Conservation (phyloP, 2,329 filamentous ascomycete species). For the Juglanconis juglandina region DNA sequence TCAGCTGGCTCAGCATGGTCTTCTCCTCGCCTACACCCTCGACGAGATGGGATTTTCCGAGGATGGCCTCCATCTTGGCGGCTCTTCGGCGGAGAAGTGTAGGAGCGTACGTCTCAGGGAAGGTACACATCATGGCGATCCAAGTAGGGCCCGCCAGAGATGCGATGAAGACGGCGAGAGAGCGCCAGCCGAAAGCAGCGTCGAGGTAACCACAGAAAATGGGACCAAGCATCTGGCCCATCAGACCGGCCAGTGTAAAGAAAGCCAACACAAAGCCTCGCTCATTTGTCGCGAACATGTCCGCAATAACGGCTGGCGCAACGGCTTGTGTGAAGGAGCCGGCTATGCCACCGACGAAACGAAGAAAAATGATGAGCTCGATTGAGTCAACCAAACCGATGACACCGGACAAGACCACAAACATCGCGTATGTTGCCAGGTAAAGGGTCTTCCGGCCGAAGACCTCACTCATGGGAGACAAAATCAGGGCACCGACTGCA, state of each 20-base stretch:
- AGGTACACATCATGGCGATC: slow-evolving; percentile 46
- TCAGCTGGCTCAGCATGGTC: slow-evolving; percentile 48
- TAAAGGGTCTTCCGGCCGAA: slow-evolving; percentile 59
- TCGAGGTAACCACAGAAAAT: slow-evolving; percentile 22
- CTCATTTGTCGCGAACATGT: slow-evolving; percentile 53
- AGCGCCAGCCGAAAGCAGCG: slow-evolving; percentile 20
- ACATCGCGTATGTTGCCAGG: slow-evolving; percentile 50
- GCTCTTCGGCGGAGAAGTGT: slow-evolving; percentile 54
- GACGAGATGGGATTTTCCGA: slow-evolving; percentile 28
- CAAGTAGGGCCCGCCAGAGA: slow-evolving; percentile 31
- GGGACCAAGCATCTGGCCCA: slow-evolving; percentile 22
- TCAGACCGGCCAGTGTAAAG: slow-evolving; percentile 45
- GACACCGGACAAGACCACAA: slow-evolving; percentile 61
- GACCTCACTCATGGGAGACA: slow-evolving; percentile 41
- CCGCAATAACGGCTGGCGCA: slow-evolving; percentile 58
- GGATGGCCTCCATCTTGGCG: slow-evolving; percentile 46
- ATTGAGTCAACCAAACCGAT: slow-evolving; percentile 56
- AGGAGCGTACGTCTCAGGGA: slow-evolving; percentile 61
- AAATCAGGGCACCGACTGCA: slow-evolving; percentile 20
- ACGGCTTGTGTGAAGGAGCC: slow-evolving; percentile 62
- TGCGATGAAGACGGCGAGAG: slow-evolving; percentile 19
- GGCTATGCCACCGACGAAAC: slow-evolving; percentile 62
- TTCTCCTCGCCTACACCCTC: slow-evolving; percentile 25
- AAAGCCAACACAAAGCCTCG: slow-evolving; percentile 58
- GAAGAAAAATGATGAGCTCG: slow-evolving; percentile 56